Base-by-base conservation (phyloP, 1,284 basidiomycete genomes). In the Dichomitus squalens region DNA sequence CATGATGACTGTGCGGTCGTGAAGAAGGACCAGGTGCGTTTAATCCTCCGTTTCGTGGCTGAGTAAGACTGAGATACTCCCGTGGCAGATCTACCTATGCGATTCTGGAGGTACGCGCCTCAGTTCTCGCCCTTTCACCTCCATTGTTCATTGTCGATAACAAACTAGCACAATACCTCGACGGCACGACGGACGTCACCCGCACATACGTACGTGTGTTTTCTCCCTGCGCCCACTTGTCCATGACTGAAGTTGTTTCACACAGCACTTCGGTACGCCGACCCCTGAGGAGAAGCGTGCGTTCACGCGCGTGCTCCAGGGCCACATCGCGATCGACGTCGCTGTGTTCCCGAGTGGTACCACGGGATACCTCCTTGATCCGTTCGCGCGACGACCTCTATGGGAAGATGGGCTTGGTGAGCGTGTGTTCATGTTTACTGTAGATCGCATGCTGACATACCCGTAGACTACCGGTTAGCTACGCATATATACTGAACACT, bases 171-270 rank as follows among this genome's bases (percentile, higher is more conserved):
- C 96, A 98, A 76, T 98, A 90, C 73, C 74, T 86, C 29, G 95
- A 98, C 67, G 96, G 96, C 11, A 99, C 96, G 0, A 99, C 96
- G 1, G 97, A 98, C 68, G 90, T 93, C 8, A 98, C 95, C 4
- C 79, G 95, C 34, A 96, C 94, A 55, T 88, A 86, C 85, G 92
- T 90, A 68, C 14, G 21, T 49, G 8, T 4, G 18, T 0, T 43
- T 9, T 18, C 21, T 14, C 21, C 36, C 41, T 16, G 1, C 23
- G 27, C 6, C 7, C 18, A 3, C 5, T 20, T 23, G 11, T n/a
- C 27, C 20, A 2, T 31, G 11, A 11, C 27, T 33, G 4, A n/a
- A 4, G 38, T 23, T n/a, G 25, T 41, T 4, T 16, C 27, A 27
- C 6, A 18, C 69, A 94, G 88, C 96, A 98, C 72, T 98, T 98